These are phyloP conservation scores for Gremmenia infestans DNA, from an alignment of 2,329 filamentous ascomycete species.

Conservation along the genomic window DNA sequence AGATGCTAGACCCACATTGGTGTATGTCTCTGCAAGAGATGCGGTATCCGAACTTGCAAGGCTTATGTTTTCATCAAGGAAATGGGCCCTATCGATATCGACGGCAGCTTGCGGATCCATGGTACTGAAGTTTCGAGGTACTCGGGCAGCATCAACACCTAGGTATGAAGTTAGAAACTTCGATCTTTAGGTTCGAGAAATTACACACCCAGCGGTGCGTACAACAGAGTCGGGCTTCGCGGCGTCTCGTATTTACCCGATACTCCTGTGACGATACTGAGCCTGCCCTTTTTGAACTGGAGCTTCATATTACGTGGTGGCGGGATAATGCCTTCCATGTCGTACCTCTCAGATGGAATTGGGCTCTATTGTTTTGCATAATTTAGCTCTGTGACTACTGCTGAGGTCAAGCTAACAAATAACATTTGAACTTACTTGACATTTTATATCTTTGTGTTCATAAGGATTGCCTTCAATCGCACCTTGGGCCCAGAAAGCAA, in stretches of 20 bases:
- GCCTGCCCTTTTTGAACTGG: constrained; percentile 27
- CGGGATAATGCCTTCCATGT: not conserved
- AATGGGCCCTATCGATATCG: constrained; percentile 11
- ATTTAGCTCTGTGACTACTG: not conserved
- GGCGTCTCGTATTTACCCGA: constrained; percentile 13
- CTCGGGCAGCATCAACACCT: constrained; percentile 15
- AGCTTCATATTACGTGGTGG: not conserved
- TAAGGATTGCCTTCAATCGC: constrained; percentile 23
- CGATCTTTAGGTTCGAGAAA: not conserved
- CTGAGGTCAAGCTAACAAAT: not conserved
- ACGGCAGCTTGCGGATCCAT: constrained; percentile 6
- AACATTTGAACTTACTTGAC: constrained; percentile 13
- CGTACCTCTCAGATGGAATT: not conserved
- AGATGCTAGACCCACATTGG: not conserved
- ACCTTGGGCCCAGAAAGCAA: constrained; percentile 36
- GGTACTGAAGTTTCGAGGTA: constrained; percentile 7
- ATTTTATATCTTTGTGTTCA: constrained; percentile 19
- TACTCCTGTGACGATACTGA: constrained; percentile 15
- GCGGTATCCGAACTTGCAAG: not conserved
- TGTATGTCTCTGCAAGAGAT: not conserved
- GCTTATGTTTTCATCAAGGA: not conserved
- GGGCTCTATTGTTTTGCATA: constrained; percentile 2
- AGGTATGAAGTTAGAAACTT: constrained; percentile 3
- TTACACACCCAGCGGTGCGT: not conserved
- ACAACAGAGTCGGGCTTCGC: constrained; percentile 16